Base-by-base conservation (phyloP, 2,329 filamentous ascomycete genomes). In the Xylariaceae sp. region DNA sequence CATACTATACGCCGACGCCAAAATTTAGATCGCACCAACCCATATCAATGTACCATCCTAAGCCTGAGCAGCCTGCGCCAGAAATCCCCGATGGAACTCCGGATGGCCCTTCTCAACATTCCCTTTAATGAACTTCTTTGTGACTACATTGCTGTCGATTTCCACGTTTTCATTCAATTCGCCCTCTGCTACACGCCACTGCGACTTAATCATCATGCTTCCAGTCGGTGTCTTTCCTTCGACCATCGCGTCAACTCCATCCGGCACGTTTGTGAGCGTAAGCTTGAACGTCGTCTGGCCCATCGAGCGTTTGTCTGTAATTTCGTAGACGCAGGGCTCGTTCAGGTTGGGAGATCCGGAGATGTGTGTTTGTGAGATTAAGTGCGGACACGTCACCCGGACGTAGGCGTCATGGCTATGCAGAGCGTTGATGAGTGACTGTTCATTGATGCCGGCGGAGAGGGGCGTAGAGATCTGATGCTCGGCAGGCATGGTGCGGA, bases 341-440 rank as follows among this genome's bases (percentile, higher is more conserved):
- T 43, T 39, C n/a, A 31, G 45, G 13, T 14, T 19, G 14, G 55
- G 40, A n/a, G 51, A 18, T 2, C 55, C 60, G 5, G 56, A 57
- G 1, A 59, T 7, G 36, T 45, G 61, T 22, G 34, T 49, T 53
- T 60, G 62, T 31, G 53, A 56, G 36, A 66, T 55, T 14, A 65
- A 55, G 16, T 62, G 54, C 16, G 63, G 63, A 31, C 60, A 63
- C 1, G 63, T 63, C 9, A 53, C 62, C 6, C 53, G 54, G 57
- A 67, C 64, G 60, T 65, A 65, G 2, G 45, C 31, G 73, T 84
- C 61, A 57, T 66, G 62, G 64, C 90, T 83, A 47, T 80, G 73
- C 5, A 69, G 63, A 17, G 54, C 51, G 22, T 55, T 47, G 19
- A 65, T 50, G 41, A 67, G 55, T 39, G 60, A 55, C 14, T 60